Evolutionary conservation across 2,329 filamentous ascomycete genomes (phyloP).

Genomic region (Colletotrichum camelliae): DNA sequence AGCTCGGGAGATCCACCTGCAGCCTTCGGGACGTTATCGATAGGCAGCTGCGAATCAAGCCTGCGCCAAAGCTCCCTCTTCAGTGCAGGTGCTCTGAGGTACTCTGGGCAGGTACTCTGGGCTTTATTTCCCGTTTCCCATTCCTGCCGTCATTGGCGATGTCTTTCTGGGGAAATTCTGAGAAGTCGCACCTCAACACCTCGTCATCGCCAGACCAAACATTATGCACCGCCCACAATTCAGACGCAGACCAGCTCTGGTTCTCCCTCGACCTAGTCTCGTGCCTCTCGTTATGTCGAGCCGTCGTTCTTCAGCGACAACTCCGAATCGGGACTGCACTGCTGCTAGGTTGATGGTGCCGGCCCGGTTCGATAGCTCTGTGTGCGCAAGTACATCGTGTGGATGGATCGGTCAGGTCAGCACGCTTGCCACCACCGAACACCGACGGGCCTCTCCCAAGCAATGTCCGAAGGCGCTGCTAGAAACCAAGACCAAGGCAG

Average conservation of each 20-base stretch:
- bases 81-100: neutral
- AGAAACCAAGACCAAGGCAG: neutral
- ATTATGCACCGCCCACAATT: neutral
- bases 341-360: neutral
- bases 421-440: slow-evolving; percentile 18
- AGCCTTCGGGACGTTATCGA: slow-evolving; percentile 16
- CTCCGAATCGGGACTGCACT: neutral
- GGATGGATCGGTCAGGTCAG: slow-evolving; percentile 6
- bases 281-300: neutral
- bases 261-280: neutral
- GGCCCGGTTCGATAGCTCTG: neutral
- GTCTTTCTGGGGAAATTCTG: neutral
- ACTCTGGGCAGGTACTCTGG: neutral
- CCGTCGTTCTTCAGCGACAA: neutral
- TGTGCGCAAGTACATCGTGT: neutral
- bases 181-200: neutral
- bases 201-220: neutral
- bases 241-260: neutral
- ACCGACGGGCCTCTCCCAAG: slow-evolving; percentile 16
- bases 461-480: slow-evolving; percentile 7
- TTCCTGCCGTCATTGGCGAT: neutral
- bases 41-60: neutral
- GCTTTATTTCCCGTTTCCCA: neutral
- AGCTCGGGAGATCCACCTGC: slow-evolving; percentile 1
- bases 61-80: slow-evolving; percentile 1